phyloP scores from a whole-genome alignment of 2,329 filamentous ascomycete genomes.

The Colletotrichum neosansevieriae region DNA sequence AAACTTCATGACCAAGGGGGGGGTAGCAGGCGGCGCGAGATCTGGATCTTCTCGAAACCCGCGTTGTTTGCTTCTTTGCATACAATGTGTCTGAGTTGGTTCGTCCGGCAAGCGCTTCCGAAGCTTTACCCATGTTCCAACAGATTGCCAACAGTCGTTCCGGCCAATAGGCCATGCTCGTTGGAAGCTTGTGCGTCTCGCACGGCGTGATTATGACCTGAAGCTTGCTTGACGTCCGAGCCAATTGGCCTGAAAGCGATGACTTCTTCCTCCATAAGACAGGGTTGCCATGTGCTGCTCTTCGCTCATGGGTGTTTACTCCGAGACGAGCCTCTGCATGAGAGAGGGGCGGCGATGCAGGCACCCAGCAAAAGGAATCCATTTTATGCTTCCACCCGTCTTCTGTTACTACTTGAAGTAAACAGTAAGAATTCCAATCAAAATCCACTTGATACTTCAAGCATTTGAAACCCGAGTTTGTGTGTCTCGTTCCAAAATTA shows the following conservation, averaged over 20 bases:
- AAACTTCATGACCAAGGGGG: background rate
- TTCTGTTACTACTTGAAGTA: background rate
- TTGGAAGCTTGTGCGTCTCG: background rate
- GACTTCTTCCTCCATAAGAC: too few species aligned
- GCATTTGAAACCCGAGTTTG: background rate
- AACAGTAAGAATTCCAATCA: background rate
- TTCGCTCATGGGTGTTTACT: background rate
- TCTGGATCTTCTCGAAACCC: slow-evolving; percentile 8
- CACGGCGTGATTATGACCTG: background rate
- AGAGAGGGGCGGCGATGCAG: slow-evolving; percentile 13
- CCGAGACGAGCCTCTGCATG: background rate
- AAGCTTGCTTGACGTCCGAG: background rate
- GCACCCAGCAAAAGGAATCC: background rate
- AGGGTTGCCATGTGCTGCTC: background rate
- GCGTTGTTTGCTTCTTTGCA: slow-evolving; percentile 24
- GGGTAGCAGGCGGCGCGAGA: background rate
- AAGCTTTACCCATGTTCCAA: background rate
- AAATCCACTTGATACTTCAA: slow-evolving; percentile 3
- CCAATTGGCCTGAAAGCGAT: too few species aligned
- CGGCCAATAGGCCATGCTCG: slow-evolving; percentile 14
- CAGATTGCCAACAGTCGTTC: slow-evolving; percentile 6
- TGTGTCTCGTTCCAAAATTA: background rate
- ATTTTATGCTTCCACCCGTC: slow-evolving; percentile 12
- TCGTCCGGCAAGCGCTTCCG: background rate
- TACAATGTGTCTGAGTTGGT: background rate